Base-by-base conservation (phyloP, 1,284 basidiomycete genomes). In the Ustilago xerochloae region DNA sequence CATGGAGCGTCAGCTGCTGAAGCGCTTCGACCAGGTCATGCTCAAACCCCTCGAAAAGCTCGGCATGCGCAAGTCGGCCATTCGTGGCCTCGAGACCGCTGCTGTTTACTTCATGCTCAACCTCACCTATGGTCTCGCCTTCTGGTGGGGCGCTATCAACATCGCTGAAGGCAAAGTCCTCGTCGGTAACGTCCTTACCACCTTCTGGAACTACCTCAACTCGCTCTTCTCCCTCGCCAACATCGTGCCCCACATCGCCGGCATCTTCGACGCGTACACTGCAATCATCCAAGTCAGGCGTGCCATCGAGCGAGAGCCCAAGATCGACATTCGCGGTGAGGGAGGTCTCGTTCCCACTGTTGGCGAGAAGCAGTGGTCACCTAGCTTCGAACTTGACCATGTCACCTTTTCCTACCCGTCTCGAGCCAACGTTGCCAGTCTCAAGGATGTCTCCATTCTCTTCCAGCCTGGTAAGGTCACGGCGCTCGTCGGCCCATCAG, bases 401-500 rank as follows among this genome's bases (percentile, higher is more conserved):
- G 74, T 83, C 63, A 82, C 79, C 24, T 81, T 82, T 47, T 79
- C 82, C 16, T 83, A 83, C 45, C 80, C 81, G 1, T 65, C 71
- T 6, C 63, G 82, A 16, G 77, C 82, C 20, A 76, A 59, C 43
- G 52, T 64, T 6, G 73, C 75, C 18, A 80, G 76, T 33, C 72
- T 84, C 50, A 46, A 56, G 22, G 60, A 77, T 13, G 81, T 84
- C 26, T 74, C 62, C 20, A 58, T 83, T 41, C 35, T 49, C 4
- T 71, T 81, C 43, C 46, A 75, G 32, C 54, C 75, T 1, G 81
- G 81, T 28, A 79, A 82, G 55, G 78, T 84, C 20, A 84, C 82
- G 4, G 82, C 82, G 4, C 80, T 88, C 22, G 82, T 84, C 20
- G 82, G 82, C 3, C 80, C 81, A 1, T 75, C 69, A 3, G 82